Base-by-base conservation (phyloP, 108 stramenopile genomes). In the Skeletonema potamos region DNA sequence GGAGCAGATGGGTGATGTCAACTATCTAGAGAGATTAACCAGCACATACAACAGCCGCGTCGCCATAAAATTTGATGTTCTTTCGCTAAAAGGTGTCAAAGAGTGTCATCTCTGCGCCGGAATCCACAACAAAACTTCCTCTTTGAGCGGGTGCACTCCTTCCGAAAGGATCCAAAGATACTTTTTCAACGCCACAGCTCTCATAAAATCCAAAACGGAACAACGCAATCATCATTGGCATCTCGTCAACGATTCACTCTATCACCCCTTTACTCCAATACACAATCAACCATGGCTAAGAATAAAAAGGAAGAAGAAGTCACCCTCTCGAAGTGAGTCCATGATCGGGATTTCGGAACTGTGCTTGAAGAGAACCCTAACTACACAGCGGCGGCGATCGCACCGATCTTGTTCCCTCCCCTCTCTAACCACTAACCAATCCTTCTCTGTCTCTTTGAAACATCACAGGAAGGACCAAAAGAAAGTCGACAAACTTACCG, bases 401-500 rank as follows among this genome's bases (percentile, higher is more conserved):
- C 46, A 6, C 3, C 15, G 54, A 65, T 30, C 2, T 64, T 48
- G 66, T 58, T 62, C 28, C 27, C 64, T n/a, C 48, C 36, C 41
- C 22, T 39, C 12, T 46, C 20, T 44, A 2, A 7, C 44, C 36
- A 27, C 27, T 8, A 51, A 58, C 11, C 39, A 15, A 1, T 54
- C 29, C 37, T 70, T 22, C 41, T 46, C 32, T 58, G 29, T 46
- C 33, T 64, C 55, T 48, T 34, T 33, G 2, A 58, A n/a, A 13
- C 39, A 56, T 41, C 46, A 51, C 76, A 92, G 92, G 78, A 93
- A 93, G 72, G 92, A 93, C 72, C 76, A 79, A 30, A 93, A 93
- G 88, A 93, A 93, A 78, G 92, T 93, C 36, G 56, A 72, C 64
- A 93, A 93, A 51, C 82, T 93, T 12, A 70, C 84, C 65, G 76